phyloP scores from a whole-genome alignment of 192 early-diverging fungal species.

The Coemansia sp. region DNA sequence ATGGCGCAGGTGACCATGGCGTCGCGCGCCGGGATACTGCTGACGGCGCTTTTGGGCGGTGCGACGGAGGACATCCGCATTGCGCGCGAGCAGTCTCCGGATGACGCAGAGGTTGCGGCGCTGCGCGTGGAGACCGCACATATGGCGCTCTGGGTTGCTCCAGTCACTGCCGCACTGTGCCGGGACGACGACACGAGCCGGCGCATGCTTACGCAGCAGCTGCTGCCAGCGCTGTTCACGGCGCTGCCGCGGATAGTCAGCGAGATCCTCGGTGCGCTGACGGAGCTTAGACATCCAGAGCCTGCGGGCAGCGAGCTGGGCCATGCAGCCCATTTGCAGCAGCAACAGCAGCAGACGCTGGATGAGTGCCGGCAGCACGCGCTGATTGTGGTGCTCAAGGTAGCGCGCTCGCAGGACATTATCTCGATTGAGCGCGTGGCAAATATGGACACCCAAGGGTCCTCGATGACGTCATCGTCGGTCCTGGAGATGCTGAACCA shows the following conservation, averaged over 20 bases:
- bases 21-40: slow-evolving; percentile 48
- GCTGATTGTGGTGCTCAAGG: slow-evolving; percentile 45
- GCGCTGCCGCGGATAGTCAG: slow-evolving; percentile 21
- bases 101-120: background rate
- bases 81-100: background rate
- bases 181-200: slow-evolving; percentile 44
- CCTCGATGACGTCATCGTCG: background rate
- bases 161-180: slow-evolving; percentile 35
- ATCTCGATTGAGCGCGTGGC: slow-evolving; percentile 29
- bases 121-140: slow-evolving; percentile 14
- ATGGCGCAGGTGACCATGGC: slow-evolving; percentile 59
- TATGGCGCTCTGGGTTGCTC: slow-evolving; percentile 24
- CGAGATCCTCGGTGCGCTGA: slow-evolving; percentile 20
- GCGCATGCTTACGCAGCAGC: slow-evolving; percentile 39
- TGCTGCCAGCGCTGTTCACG: slow-evolving; percentile 26
- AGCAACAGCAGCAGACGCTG: slow-evolving; percentile 18
- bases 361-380: slow-evolving; percentile 46
- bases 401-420: slow-evolving; percentile 36
- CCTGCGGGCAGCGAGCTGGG: background rate
- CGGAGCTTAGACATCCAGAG: background rate
- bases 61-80: slow-evolving; percentile 6
- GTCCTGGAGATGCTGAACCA: slow-evolving; percentile 50
- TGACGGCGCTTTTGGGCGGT: slow-evolving; percentile 44
- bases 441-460: slow-evolving; percentile 4
- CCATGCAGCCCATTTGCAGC: slow-evolving; percentile 10